Percentiles rank a stretch among this genome's conserved stretches.
Evolutionary conservation across 179 eudicot species (phyloP).

Genomic region (Patellifolia procumbens): DNA sequence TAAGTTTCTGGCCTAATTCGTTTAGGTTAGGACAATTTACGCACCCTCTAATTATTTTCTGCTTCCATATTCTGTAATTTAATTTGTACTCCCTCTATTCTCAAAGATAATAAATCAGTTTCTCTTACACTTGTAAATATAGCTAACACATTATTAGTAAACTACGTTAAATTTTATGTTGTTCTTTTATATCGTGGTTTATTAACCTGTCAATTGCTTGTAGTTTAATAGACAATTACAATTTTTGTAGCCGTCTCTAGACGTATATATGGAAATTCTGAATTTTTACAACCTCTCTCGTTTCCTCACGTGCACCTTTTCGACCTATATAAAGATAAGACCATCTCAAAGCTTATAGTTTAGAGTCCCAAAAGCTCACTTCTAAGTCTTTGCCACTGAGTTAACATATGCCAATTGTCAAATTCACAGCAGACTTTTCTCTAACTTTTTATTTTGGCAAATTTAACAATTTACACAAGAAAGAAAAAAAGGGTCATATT

Average conservation of each 20-base stretch:
- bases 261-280: not conserved
- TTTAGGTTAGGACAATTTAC: too few species aligned
- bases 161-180: too few species aligned
- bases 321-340: constrained; percentile 12
- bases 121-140: too few species aligned
- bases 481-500: not conserved
- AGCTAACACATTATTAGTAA: too few species aligned
- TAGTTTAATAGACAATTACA: too few species aligned
- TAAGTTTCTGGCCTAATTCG: too few species aligned
- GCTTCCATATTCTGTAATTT: too few species aligned
- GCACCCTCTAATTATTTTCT: too few species aligned
- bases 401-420: constrained; percentile 26
- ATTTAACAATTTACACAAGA: not conserved
- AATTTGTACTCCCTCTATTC: too few species aligned
- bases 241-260: not conserved
- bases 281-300: not conserved
- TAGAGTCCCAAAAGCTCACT: constrained; percentile 27
- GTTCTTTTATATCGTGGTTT: too few species aligned
- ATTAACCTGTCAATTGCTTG: too few species aligned
- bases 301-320: constrained; percentile 12
- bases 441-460: not conserved
- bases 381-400: constrained; percentile 16
- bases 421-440: constrained; percentile 20
- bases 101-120: too few species aligned
- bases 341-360: not conserved